Base-by-base conservation (phyloP, 495 filamentous ascomycete genomes). In the Aspergillus heteromorphus region DNA sequence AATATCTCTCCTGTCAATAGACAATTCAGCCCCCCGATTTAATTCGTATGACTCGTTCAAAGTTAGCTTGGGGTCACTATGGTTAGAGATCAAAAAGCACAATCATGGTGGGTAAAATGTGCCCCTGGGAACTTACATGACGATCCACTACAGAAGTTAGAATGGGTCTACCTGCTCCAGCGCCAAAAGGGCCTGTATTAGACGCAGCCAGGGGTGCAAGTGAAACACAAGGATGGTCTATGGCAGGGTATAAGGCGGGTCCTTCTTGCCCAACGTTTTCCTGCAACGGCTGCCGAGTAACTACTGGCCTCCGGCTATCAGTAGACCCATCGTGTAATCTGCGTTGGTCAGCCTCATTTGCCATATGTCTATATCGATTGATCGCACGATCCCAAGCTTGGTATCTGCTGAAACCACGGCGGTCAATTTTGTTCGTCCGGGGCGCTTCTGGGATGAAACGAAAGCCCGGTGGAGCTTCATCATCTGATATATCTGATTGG, bases 351-450 rank as follows among this genome's bases (percentile, higher is more conserved):
- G 61, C 50, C 8, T 31, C 56, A 30, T 59, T 66, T 29, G 60
- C 58, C 29, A 60, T 53, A 19, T 67, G 66, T 38, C 70, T 68
- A 53, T 74, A 75, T 38, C 68, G 64, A 54, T 68, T 66, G 42
- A 74, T 59, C 10, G 74, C 74, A 45, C 71, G 72, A 43, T 75
- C 72, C 74, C 74, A 77, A 47, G 73, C 74, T 61, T 76, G 67
- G 49, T 77, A 77, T 57, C 74, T 68, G 61, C 67, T 75, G 45
- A 77, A 77, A n/a, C 73, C 74, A 40, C 74, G 73, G 48, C 74
- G 72, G 47, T 75, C 68, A 60, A 70, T 59, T 48, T 65, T 64
- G 21, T 59, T 59, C 20, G 65, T 66, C 40, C 54, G 63, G 7
- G 72, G 62, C 2, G 49, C 36, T 23, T 59, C 60, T 30, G 59